These are phyloP conservation scores for Leucosporidium scottii DNA, from an alignment of 768 basidiomycete species.

Conservation along the genomic window DNA sequence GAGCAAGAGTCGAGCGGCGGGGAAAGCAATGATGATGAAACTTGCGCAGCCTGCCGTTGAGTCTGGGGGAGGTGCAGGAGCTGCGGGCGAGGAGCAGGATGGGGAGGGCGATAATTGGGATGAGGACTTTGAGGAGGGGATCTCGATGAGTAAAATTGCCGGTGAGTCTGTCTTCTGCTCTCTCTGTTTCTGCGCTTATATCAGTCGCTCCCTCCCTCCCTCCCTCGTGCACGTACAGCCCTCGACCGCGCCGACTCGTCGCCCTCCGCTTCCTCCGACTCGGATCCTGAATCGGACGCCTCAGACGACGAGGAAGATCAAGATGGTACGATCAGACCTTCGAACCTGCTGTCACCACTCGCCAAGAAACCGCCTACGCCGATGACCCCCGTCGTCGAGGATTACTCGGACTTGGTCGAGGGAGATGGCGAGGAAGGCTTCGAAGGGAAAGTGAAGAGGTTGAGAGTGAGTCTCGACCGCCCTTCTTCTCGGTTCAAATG, in stretches of 20 bases:
- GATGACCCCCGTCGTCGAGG: slow-evolving; percentile 71
- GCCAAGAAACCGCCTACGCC: slow-evolving; percentile 25
- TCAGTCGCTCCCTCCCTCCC: neutral
- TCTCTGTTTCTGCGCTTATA: neutral
- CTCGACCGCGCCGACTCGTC: slow-evolving; percentile 12
- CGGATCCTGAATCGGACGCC: neutral
- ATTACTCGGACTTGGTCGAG: slow-evolving; percentile 74
- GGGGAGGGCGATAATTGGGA: slow-evolving; percentile 96
- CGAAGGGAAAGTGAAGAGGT: slow-evolving; percentile 71
- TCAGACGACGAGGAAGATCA: neutral
- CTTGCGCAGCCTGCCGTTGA: no score
- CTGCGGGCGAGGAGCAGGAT: slow-evolving; percentile 58
- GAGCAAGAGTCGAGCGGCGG: no score
- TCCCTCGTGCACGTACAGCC: neutral
- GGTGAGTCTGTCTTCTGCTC: slow-evolving; percentile 42
- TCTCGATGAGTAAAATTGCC: slow-evolving; percentile 76
- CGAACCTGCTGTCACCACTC: neutral
- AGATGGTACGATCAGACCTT: slow-evolving; percentile 3
- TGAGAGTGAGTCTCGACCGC: slow-evolving; percentile 54
- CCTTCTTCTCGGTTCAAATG: neutral
- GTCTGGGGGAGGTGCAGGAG: neutral
- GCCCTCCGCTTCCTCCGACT: neutral
- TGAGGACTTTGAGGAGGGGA: slow-evolving; percentile 92
- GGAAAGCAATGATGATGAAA: no score
- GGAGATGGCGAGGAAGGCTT: slow-evolving; percentile 56